Conservation (phyloP, 2,329 filamentous ascomycete species). For the Ilyonectria robusta region DNA sequence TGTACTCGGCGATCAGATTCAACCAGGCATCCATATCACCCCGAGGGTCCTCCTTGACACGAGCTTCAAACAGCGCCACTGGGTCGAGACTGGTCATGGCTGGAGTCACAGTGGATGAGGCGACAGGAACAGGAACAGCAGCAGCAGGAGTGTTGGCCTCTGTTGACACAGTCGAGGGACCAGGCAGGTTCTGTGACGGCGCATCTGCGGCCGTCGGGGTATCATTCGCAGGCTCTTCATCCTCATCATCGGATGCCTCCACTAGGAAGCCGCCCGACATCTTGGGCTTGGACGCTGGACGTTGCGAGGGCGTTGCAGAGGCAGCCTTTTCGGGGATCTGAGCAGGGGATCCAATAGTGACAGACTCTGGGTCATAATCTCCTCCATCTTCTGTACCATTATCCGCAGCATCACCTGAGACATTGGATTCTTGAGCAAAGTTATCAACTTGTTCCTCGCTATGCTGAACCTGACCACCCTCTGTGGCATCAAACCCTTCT, state of each 20-base stretch:
- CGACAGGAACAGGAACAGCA: constrained; percentile 38
- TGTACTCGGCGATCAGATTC: constrained; percentile 86
- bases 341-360: constrained; percentile 59
- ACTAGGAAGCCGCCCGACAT: constrained; percentile 73
- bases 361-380: constrained; percentile 72
- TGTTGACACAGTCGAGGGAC: constrained; percentile 38
- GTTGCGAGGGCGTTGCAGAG: constrained; percentile 48
- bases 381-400: constrained; percentile 67
- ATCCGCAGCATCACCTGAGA: constrained; percentile 64
- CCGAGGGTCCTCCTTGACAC: constrained; percentile 91
- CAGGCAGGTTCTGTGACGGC: constrained; percentile 33
- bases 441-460: constrained; percentile 69
- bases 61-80: constrained; percentile 87
- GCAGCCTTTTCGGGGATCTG: constrained; percentile 53
- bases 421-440: constrained; percentile 62
- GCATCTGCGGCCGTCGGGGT: constrained; percentile 30
- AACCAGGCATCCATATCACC: constrained; percentile 96
- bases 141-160: constrained; percentile 40
- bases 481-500: constrained; percentile 67
- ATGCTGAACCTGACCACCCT: constrained; percentile 70
- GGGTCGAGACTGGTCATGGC: constrained; percentile 71
- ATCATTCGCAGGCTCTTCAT: constrained; percentile 52
- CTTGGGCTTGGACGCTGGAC: constrained; percentile 66
- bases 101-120: constrained; percentile 52
- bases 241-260: constrained; percentile 72